phyloP scores from a whole-genome alignment of 805 yeast genomes.

The Pichia eremophila region DNA sequence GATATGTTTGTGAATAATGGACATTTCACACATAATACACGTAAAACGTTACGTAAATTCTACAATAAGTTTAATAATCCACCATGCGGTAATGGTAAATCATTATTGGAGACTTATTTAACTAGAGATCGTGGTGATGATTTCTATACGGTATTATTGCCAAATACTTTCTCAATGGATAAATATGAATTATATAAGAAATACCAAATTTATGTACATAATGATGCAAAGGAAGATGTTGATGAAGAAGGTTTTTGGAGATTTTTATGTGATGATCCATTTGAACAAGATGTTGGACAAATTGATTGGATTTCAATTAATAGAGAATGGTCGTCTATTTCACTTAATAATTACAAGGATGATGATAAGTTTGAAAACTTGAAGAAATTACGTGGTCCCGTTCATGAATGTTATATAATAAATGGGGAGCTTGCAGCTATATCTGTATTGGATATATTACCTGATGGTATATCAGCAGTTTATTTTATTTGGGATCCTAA shows the following conservation, averaged over 20 bases:
- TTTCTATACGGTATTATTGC: constrained; percentile 29
- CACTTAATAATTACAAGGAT: background rate
- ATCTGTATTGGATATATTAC: constrained; percentile 69
- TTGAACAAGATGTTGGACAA: constrained; percentile 23
- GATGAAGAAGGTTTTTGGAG: constrained; percentile 41
- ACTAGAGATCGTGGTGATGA: constrained; percentile 1
- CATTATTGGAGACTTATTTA: background rate
- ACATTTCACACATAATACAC: constrained; percentile 50
- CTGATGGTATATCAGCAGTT: constrained; percentile 69
- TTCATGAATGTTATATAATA: constrained; percentile 59
- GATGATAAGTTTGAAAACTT: constrained; percentile 19
- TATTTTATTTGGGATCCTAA: constrained; percentile 88
- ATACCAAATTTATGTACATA: constrained; percentile 66
- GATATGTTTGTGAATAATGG: constrained; percentile 26
- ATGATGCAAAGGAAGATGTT: constrained; percentile 43
- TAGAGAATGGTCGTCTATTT: constrained; percentile 19
- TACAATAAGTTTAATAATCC: constrained; percentile 27
- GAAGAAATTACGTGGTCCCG: constrained; percentile 40
- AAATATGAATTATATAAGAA: constrained; percentile 54
- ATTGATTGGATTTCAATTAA: constrained; percentile 34
- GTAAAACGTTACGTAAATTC: constrained; percentile 57
- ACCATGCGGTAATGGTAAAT: background rate
- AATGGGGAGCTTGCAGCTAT: constrained; percentile 60
- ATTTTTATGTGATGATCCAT: constrained; percentile 67
- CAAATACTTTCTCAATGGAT: constrained; percentile 41